A percentile compares a stretch with the other conserved stretches of the same genome.
Evolutionary conservation across 768 basidiomycete species (phyloP).

Genomic region (Lactarius psammicola): DNA sequence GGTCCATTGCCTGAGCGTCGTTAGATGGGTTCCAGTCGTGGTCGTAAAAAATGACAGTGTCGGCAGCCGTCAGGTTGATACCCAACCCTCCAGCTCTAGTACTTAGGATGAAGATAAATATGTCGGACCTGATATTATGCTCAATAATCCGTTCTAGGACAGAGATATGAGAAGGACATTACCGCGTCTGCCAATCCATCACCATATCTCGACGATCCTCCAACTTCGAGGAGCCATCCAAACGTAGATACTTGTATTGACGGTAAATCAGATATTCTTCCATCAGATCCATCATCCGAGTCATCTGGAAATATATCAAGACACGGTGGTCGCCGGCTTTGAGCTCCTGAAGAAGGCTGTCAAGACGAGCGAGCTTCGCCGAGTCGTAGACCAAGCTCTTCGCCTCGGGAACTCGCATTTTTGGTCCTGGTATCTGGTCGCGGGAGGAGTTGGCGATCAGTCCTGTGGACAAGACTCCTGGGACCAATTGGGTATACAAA

Average conservation of each 20-base stretch:
- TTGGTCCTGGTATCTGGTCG: constrained; percentile 74
- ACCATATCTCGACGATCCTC: constrained; percentile 99
- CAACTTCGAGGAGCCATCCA: constrained; percentile 92
- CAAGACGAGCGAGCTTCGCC: constrained; percentile 90
- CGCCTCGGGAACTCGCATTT: constrained; percentile 92
- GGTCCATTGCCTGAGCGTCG: constrained; percentile 98
- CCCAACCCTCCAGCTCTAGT: constrained; percentile 95
- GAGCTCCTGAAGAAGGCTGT: constrained; percentile 84
- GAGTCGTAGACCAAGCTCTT: constrained; percentile 96
- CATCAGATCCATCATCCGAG: constrained; percentile 98
- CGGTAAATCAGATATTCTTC: constrained; percentile 97
- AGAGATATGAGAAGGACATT: constrained; percentile 30
- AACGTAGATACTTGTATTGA: constrained; percentile 90
- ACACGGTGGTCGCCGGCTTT: constrained; percentile 93
- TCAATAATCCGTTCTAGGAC: constrained; percentile 9
- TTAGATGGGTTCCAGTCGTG: constrained; percentile 98
- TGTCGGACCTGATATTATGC: constrained; percentile 61
- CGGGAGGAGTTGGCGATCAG: constrained; percentile 62
- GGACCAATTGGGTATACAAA: constrained; percentile 49
- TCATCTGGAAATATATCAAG: constrained; percentile 99
- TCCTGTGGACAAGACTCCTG: constrained; percentile 64
- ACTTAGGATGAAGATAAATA: constrained; percentile 87
- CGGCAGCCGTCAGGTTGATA: constrained; percentile 93
- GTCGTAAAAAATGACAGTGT: constrained; percentile 94
- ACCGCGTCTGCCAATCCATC: constrained; percentile 98